Evolutionary conservation across 176 grass and related monocot species (phyloP), one percentile per base, ranked within the genome.

Genomic region (Oryza australiensis): DNA sequence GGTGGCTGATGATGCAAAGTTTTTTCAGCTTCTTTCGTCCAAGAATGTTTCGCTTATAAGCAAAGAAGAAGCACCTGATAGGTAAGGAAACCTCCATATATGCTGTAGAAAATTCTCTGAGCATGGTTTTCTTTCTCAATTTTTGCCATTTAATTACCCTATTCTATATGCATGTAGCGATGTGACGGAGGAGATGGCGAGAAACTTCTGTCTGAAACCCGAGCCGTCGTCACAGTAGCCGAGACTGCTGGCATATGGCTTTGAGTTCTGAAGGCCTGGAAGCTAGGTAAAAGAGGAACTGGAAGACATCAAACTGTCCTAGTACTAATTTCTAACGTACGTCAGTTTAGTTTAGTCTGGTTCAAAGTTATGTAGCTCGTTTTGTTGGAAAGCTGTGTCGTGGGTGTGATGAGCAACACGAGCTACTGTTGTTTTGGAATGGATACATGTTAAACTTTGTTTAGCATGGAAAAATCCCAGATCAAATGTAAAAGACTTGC

Each of bases 41-140:
- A 88, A 95, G 80, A 91, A 87, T 30, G 87, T 93, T 75, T 76
- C 93, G 30, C 82, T 95, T 73, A 95, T 98, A 72, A 89, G 64
- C 82, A 93, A 95, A 89, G 83, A 87, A 81, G 95, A 98, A 89
- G 90, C 92, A 15, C 68, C 92, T n/a, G 95, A 98, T 87, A 98
- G 92, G 95, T 93, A 88, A 41, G 48, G 46, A 65, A 72, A 60
- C 35, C 35, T 8, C 76, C 26, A 9, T 28, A 7, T 70, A 22
- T 20, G 30, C 8, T 70, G 68, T 4, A 29, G 49, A 86, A 37
- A 74, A 26, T 28, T 26, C 11, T 11, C 12, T 71, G 40, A 37
- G 15, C 51, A 53, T 71, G 41, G 16, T 42, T 41, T 64, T 68
- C 13, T 3, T 64, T 33, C 37, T 66, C 24, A 43, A 14, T 23